Evolutionary conservation across 2,329 filamentous ascomycete species (phyloP).

Genomic region (Fusarium torreyae): DNA sequence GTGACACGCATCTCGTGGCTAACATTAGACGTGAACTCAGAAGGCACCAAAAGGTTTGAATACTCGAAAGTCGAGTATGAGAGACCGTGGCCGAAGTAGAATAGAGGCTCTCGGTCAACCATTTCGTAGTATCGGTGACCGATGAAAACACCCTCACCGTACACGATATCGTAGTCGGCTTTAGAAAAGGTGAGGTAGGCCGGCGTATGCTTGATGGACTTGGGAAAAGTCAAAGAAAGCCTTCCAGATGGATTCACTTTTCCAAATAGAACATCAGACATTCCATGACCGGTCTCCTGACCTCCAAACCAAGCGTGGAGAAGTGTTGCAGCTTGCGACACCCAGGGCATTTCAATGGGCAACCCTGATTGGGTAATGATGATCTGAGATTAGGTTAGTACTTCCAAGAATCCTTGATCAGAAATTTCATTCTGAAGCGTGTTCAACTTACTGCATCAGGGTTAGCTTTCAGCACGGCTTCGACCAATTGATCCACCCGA

Average conservation of each 20-base stretch:
- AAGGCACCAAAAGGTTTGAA: slow-evolving; percentile 19
- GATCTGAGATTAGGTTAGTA: slow-evolving; percentile 10
- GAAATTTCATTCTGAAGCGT: rapidly evolving
- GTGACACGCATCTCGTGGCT: slow-evolving; percentile 30
- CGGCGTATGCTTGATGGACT: slow-evolving; percentile 74
- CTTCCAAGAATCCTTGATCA: rapidly evolving
- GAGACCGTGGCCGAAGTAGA: slow-evolving; percentile 79
- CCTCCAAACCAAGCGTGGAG: slow-evolving; percentile 51
- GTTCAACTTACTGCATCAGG: slow-evolving; percentile 67
- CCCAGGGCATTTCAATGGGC: slow-evolving; percentile 60
- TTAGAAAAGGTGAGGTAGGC: slow-evolving; percentile 77
- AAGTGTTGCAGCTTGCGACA: slow-evolving; percentile 52
- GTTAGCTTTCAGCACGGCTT: slow-evolving; percentile 68
- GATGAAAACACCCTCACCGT: slow-evolving; percentile 81
- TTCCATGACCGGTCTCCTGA: slow-evolving; percentile 47
- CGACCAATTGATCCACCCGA: slow-evolving; percentile 70
- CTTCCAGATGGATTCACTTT: slow-evolving; percentile 63
- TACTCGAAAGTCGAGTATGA: slow-evolving; percentile 79
- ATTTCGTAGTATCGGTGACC: slow-evolving; percentile 80
- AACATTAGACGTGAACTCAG: neutral
- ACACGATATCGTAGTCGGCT: slow-evolving; percentile 76
- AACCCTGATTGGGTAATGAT: slow-evolving; percentile 60
- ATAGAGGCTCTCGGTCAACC: slow-evolving; percentile 63
- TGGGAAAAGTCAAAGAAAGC: slow-evolving; percentile 76
- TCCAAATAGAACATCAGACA: slow-evolving; percentile 49